Conservation (phyloP, 306 rosid genomes). For the Rosa chinensis region DNA sequence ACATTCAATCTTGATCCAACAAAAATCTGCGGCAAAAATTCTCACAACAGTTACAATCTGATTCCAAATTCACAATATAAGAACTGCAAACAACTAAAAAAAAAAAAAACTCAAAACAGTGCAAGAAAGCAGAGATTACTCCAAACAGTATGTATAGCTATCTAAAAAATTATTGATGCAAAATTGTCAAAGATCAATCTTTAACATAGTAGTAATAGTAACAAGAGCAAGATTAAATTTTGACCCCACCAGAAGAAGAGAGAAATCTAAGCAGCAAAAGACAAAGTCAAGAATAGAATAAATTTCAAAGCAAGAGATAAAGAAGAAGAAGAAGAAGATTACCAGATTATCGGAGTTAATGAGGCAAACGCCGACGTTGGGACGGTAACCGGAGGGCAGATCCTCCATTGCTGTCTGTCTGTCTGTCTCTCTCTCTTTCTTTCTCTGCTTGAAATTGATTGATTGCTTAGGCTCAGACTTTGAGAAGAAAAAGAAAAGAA, state of each 20-base stretch:
- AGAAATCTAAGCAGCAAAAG: background rate
- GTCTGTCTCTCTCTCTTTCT: background rate
- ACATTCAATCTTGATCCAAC: slow-evolving; percentile 95
- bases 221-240: background rate
- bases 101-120: background rate
- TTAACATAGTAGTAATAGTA: background rate
- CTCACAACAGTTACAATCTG: slow-evolving; percentile 12
- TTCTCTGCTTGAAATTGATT: background rate
- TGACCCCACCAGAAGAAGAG: background rate
- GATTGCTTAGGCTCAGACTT: slow-evolving; percentile 4
- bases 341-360: slow-evolving; percentile 81
- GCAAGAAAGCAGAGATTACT: background rate
- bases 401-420: slow-evolving; percentile 52
- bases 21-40: slow-evolving; percentile 57
- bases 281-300: background rate
- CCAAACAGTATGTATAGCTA: background rate
- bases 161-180: background rate
- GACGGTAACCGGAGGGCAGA: slow-evolving; percentile 94
- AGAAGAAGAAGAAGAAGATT: background rate
- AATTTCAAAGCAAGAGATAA: background rate
- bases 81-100: background rate
- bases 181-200: background rate
- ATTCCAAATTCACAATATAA: background rate
- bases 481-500: background rate
- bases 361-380: slow-evolving; percentile 98